Evolutionary conservation across 2,329 filamentous ascomycete genomes (phyloP).

Genomic region (Penicillium aurantiogriseum): DNA sequence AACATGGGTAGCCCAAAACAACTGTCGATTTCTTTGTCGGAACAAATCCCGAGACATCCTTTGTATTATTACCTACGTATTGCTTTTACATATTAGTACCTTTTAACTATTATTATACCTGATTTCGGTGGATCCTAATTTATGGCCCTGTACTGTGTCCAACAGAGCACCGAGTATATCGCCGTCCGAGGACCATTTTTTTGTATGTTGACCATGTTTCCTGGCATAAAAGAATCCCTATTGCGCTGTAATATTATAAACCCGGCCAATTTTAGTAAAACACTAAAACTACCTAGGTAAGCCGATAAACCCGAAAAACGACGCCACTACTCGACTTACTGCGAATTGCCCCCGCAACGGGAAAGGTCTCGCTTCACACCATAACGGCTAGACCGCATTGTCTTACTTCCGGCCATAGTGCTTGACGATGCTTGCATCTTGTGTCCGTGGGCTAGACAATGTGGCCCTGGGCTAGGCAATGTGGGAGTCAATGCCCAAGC

Average conservation of each 20-base stretch:
- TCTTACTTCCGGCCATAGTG: constrained; percentile 10
- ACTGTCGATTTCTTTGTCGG: not conserved
- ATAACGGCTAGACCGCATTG: constrained; percentile 10
- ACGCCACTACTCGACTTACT: not conserved
- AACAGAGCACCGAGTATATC: constrained; percentile 7
- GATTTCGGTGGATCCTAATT: constrained; percentile 6
- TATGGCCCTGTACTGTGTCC: constrained; percentile 5
- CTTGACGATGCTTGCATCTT: constrained; percentile 19
- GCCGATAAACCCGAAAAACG: not conserved
- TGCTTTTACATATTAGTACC: too few relatives aligned
- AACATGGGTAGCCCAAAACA: not conserved
- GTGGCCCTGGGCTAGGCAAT: constrained; percentile 7
- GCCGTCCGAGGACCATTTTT: not conserved
- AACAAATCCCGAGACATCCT: constrained; percentile 7
- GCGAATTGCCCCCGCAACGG: constrained; percentile 15
- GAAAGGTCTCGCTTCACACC: constrained; percentile 12
- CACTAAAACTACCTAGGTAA: not conserved
- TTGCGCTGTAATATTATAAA: not conserved
- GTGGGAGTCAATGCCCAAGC: constrained; percentile 1
- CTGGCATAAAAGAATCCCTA: not conserved
- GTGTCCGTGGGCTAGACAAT: constrained; percentile 8
- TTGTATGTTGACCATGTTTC: not conserved
- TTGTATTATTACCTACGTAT: constrained; percentile 4
- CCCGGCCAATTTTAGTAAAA: not conserved
- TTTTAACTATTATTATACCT: not conserved